Evolutionary conservation across 2,329 filamentous ascomycete genomes (phyloP), one percentile per base, ranked within the genome.

Genomic region (Verticillium isaacii): DNA sequence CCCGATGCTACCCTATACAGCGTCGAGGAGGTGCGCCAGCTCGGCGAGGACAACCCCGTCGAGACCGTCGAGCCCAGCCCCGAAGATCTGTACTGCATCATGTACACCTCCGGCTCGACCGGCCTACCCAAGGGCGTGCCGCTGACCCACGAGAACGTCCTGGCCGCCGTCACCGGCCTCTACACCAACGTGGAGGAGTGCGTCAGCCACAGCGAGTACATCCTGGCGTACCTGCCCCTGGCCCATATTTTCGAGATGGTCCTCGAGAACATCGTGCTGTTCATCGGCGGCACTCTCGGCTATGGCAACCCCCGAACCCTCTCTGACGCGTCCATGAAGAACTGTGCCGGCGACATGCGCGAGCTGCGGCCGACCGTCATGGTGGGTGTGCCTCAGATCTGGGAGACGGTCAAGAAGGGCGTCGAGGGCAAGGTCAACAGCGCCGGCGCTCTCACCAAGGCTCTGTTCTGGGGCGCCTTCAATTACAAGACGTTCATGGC

Each of bases 161-260:
- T 95, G 61, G 91, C 92, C 66, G 91, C 90, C 61, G 85, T 97
- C 66, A 90, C 94, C 56, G 95, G 95, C 73, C 86, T 97, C 56
- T 86, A 89, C 71, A 84, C 85, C 52, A 88, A 92, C 64, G 88
- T 98, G 57, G 91, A 90, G 25, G 87, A 89, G 62, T 89, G 89
- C 70, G 85, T 98, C 58, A 89, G 88, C 63, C 87, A 89, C 62
- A 86, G 84, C 56, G 95, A 99, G 68, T 85, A 85, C 56, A 82
- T 98, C 54, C 84, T 99, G 56, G 92, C 93, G 25, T 99, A 98
- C 75, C 86, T 99, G 15, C 95, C 95, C 1, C 88, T 96, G 60
- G 93, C 95, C 2, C 95, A 99, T 73, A 98, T 98, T 70, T 88
- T 99, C 70, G 95, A 99, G 76, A 95, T 97, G 76, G 90, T 94